Evolutionary conservation across 1,284 basidiomycete genomes (phyloP), one percentile per base, ranked within the genome.

Genomic region (Trichosporon sp.): DNA sequence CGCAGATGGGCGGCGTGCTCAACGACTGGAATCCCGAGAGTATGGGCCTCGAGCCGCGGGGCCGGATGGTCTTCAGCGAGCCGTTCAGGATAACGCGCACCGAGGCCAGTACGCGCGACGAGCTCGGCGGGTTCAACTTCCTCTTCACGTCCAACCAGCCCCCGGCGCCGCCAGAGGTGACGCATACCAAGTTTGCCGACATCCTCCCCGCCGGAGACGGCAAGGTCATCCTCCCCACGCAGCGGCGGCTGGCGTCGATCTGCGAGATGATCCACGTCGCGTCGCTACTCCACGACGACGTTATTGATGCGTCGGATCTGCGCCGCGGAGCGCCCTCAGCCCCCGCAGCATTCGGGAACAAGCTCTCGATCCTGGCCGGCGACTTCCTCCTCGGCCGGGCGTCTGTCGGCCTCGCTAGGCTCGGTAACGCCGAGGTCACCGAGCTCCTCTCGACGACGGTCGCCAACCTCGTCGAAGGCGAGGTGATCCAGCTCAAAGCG

Each of bases 201-300:
- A 56, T 34, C 21, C 69, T 60, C 16, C 63, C 40, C 23, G 65
- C 60, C 7, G 54, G 65, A 62, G 49, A 54, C 25, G 49, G 49
- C 27, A 54, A 54, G 49, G 49, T 72, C 19, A 78, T 85, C 59
- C 85, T 98, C 8, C 92, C 95, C 7, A 91, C 92, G 0, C 95
- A 99, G 79, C 82, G 90, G 25, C 88, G 95, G 31, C 86, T 99
- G 25, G 95, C 95, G 1, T 92, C 95, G 75, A 96, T 99, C 63
- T 89, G 93, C 58, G 96, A 99, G 79, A 97, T 99, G 93, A 93
- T 99, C 67, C 95, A 99, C 77, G 92, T 97, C 68, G 95, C 96
- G 31, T 95, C 92, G 1, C 84, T 96, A 7, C 83, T 99, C 16
- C 96, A 99, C 77, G 94, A 99, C 85, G 91, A 93, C 73, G 94